Evolutionary conservation across 106 monocot genomes (phyloP), one percentile per base, ranked within the genome.

Genomic region (Allium cepa): DNA sequence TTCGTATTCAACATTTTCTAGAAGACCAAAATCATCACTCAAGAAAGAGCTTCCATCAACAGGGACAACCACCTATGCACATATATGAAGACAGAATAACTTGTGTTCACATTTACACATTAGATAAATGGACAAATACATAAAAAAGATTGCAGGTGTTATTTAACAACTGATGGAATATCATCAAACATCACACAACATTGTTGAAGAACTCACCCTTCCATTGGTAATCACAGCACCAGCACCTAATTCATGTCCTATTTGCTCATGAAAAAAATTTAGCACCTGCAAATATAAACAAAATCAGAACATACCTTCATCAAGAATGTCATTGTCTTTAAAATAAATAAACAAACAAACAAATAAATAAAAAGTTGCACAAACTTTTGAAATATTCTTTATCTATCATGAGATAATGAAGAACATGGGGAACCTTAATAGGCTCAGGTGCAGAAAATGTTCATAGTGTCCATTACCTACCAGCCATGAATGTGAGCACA

Each of bases 181-280:
- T 36, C 36, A 5, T 36, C 36, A 36, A 36, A 36, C 36, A 36
- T 36, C 36, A 36, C 36, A 36, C 36, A 36, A 36, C 5, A 36
- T 36, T 36, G 36, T 36, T 36, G 36, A 36, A 36, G 1, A 36
- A 70, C 92, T 75, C 69, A 97, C 97, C 81, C 92, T 84, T 76
- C 97, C 97, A 83, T 97, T 97, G 45, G 92, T 89, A 68, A 97
- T 82, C 17, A 97, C 82, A 75, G 92, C 84, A 82, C 79, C 84
- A 56, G 61, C 56, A 47, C 84, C 82, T 79, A 75, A 68, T 51
- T 76, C 84, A 76, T 84, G 74, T 4, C 84, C 84, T 59, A 91
- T 59, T 59, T 86, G 75, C 46, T 63, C 66, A 71, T 67, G 59
- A 56, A 97, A 50, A 69, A 92, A 82, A 16, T 72, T 18, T 52